Evolutionary conservation across 2,329 filamentous ascomycete genomes (phyloP).

Genomic region (Xylaria sp.): DNA sequence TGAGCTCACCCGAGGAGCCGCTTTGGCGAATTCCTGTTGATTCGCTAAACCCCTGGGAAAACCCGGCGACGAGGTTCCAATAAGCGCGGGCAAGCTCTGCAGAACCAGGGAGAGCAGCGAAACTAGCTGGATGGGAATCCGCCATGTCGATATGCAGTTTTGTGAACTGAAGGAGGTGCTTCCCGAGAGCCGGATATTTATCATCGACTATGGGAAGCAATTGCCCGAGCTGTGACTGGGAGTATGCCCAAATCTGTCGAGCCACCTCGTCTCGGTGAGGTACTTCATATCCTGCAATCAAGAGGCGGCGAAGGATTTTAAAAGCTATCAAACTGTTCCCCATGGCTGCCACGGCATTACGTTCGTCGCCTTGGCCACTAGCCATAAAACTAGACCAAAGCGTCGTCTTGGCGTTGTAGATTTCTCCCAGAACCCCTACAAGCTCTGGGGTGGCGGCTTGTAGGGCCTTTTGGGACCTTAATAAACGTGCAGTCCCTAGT

Average conservation of each 20-base stretch:
- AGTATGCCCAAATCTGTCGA: conserved; percentile 78
- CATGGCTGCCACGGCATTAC: conserved; percentile 66
- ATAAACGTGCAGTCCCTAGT: conserved; percentile 77
- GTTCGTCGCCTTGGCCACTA: conserved; percentile 62
- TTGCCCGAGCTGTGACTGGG: conserved; percentile 77
- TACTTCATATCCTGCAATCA: conserved; percentile 82
- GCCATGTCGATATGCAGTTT: conserved; percentile 93
- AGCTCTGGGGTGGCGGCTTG: conserved; percentile 83
- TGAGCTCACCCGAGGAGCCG: conserved; percentile 46
- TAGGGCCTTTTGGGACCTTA: conserved; percentile 75
- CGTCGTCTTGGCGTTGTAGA: conserved; percentile 77
- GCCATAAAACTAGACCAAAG: conserved; percentile 69
- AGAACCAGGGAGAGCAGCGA: conserved; percentile 80
- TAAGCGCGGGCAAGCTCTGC: conserved; percentile 79
- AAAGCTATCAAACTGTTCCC: conserved; percentile 79
- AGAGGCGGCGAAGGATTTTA: conserved; percentile 78
- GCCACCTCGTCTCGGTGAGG: conserved; percentile 81
- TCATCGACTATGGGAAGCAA: conserved; percentile 66
- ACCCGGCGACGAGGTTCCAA: conserved; percentile 79
- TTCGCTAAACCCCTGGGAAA: conserved; percentile 75
- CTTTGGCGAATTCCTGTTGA: conserved; percentile 61
- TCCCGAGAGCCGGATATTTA: conserved; percentile 60
- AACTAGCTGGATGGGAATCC: conserved; percentile 77
- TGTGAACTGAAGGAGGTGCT: conserved; percentile 86
- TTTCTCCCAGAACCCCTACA: conserved; percentile 75